phyloP scores from a whole-genome alignment of 2,329 filamentous ascomycete species.

The Alternaria sp. region DNA sequence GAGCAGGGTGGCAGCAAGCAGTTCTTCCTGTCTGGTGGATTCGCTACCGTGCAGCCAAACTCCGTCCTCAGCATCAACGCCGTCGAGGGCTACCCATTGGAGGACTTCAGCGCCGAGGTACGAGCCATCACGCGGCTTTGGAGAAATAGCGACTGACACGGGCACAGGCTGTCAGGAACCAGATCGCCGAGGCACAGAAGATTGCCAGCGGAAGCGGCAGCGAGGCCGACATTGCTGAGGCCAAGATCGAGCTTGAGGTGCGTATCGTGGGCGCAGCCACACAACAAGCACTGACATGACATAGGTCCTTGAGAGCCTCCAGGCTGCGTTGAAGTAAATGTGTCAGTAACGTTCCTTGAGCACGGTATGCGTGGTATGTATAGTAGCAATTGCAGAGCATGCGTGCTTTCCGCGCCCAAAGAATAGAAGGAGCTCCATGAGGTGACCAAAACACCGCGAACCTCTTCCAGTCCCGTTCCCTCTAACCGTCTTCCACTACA shows the following conservation, averaged over 20 bases:
- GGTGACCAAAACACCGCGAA: conserved; percentile 35
- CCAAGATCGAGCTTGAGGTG: conserved; percentile 99
- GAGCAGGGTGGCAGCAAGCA: conserved; percentile 91
- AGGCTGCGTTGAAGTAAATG: conserved; percentile 80
- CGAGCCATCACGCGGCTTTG: conserved; percentile 2
- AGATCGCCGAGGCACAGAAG: conserved; percentile 96
- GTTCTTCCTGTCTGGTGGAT: conserved; percentile 98
- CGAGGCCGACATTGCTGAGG: conserved; percentile 97
- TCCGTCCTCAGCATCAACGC: conserved; percentile 97
- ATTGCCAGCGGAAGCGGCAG: conserved; percentile 88
- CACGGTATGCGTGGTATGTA: conserved; percentile 27
- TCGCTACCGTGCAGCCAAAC: conserved; percentile 95
- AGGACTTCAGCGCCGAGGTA: conserved; percentile 92
- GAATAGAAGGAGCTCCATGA: conserved; percentile 46
- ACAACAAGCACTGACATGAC: conserved; percentile 46
- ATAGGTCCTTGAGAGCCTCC: conserved; percentile 83
- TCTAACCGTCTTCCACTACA: conserved; percentile 6
- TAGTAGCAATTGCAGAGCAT: conserved; percentile 22
- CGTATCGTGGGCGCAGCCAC: conserved; percentile 37
- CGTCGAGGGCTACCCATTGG: conserved; percentile 90
- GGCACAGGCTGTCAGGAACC: conserved; percentile 75
- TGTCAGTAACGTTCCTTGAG: conserved; percentile 54
- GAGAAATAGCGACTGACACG: conserved; percentile 22
- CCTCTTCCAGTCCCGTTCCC: conserved; percentile 10
- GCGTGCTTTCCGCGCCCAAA: conserved; percentile 42